phyloP scores from a whole-genome alignment of 169 alveolate genomes.

The Cryptosporidium muris region DNA sequence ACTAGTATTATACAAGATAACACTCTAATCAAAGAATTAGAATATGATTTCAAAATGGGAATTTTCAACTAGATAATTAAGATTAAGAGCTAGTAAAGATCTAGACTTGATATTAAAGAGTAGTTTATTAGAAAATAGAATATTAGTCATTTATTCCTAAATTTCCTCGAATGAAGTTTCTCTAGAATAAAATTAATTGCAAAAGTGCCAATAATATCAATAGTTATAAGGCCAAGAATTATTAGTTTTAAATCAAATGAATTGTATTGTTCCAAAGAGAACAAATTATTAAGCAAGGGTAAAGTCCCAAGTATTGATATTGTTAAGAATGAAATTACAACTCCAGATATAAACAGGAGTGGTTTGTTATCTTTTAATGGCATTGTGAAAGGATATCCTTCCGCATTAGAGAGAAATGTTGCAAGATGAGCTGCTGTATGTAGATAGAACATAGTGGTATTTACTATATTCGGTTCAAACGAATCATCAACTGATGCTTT shows the following conservation, averaged over 20 bases:
- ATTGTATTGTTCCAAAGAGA: constrained; percentile 73
- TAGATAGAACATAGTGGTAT: constrained; percentile 85
- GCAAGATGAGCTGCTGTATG: constrained; percentile 82
- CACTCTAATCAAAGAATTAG: constrained; percentile 51
- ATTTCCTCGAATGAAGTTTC: neutral
- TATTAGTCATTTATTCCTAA: too few relatives aligned
- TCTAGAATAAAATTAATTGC: constrained; percentile 14
- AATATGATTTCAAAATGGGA: constrained; percentile 67
- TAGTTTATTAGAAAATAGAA: too few relatives aligned
- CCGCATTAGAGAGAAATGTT: constrained; percentile 85
- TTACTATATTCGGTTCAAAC: constrained; percentile 85
- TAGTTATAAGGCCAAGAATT: constrained; percentile 1
- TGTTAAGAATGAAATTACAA: constrained; percentile 52
- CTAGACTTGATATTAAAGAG: too few relatives aligned
- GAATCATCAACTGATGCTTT: constrained; percentile 82
- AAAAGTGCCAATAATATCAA: constrained; percentile 53
- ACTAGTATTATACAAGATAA: constrained; percentile 46
- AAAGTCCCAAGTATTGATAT: constrained; percentile 73
- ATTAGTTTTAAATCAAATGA: neutral
- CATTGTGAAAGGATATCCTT: constrained; percentile 87
- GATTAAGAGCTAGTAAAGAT: too few relatives aligned
- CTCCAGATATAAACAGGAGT: constrained; percentile 64
- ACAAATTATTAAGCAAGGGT: constrained; percentile 67
- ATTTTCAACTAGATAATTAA: neutral
- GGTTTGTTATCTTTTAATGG: constrained; percentile 80